Base-by-base conservation (phyloP, 352 stramenopile species). In the Pythium angustatum region DNA sequence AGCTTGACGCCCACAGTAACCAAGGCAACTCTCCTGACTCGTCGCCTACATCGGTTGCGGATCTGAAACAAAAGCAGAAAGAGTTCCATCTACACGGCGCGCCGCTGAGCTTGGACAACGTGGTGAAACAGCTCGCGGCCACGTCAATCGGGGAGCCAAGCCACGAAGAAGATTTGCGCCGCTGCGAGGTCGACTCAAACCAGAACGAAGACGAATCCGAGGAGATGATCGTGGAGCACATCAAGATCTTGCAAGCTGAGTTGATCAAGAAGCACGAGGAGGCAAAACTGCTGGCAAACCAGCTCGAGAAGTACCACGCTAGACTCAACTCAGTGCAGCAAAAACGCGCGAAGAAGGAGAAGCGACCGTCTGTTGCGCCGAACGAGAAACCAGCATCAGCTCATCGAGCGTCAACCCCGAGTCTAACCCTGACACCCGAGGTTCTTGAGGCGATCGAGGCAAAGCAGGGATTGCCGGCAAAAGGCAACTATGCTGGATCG, bases 191-290 rank as follows among this genome's bases (percentile, higher is more conserved):
- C 3, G 73, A 82, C 15, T 90, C 76, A 21, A 91, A 89, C 54
- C 77, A 88, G 30, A 78, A 73, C 31, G 79, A 85, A n/a, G 78
- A 77, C 11, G 76, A 92, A 11, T 68, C 66, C 15, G 85, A 94
- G 65, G 71, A 82, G 41, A 69, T 79, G 28, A 69, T 94, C 21
- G 55, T 86, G 14, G 66, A 83, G 27, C 74, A 90, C 45, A 89
- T 94, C 47, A 79, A 90, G 30, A 66, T 83, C 21, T 71, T 94
- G 5, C 79, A 91, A 48, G 60, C 83, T 1, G 81, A 83, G 49
- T 66, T 94, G 11, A 58, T 81, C 12, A 82, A 78, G 56, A 94
- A 94, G 54, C 77, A 93, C 50, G 83, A 94, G 74, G 85, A 94
- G 51, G 41, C 43, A 11, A 50, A 53, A 26, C 33, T 53, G 4